Evolutionary conservation across 2,329 filamentous ascomycete genomes (phyloP).

Genomic region (Epichloe coenophiala): DNA sequence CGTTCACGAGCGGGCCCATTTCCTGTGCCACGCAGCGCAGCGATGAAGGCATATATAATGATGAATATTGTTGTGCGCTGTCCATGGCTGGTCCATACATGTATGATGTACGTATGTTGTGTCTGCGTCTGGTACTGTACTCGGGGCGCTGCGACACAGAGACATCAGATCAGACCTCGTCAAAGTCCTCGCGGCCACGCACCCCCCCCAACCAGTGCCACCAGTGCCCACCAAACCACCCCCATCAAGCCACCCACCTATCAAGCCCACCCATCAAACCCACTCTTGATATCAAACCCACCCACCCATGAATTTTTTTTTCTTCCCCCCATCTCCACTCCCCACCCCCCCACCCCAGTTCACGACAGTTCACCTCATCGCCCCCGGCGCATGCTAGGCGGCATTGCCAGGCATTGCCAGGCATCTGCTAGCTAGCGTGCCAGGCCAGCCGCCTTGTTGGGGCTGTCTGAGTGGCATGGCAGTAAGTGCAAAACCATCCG

Average conservation of each 20-base stretch:
- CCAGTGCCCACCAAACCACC: too few species aligned
- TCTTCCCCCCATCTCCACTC: too few species aligned
- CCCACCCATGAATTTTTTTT: background rate
- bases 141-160: background rate
- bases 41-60: too few species aligned
- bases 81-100: background rate
- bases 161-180: background rate
- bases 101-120: too few species aligned
- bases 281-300: too few species aligned
- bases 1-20: background rate
- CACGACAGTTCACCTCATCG: background rate
- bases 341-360: background rate
- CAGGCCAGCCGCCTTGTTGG: background rate
- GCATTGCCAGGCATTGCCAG: too few species aligned
- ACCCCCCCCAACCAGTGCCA: background rate
- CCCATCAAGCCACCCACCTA: too few species aligned
- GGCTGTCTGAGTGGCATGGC: background rate
- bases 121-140: background rate
- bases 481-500: slow-evolving; percentile 4
- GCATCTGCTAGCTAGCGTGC: background rate
- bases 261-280: too few species aligned
- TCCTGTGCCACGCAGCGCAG: too few species aligned
- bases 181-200: too few species aligned
- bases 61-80: background rate
- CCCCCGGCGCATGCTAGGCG: background rate